Evolutionary conservation across 768 basidiomycete genomes (phyloP).

Genomic region (Amanita muscaria): DNA sequence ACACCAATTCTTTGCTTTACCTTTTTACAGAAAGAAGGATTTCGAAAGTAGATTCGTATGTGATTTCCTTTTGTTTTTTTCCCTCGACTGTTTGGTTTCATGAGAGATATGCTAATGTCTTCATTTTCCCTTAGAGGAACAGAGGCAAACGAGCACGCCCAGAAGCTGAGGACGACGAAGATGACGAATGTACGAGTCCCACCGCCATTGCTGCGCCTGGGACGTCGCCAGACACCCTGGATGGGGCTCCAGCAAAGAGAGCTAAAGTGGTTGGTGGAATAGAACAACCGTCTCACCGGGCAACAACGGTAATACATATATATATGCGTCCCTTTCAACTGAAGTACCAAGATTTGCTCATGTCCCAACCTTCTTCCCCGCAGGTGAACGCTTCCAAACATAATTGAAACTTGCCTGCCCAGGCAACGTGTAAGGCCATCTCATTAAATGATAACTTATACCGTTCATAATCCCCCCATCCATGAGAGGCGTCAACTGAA

Average conservation of each 20-base stretch:
- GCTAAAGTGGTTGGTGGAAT: background rate
- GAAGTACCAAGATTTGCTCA: too few relatives aligned
- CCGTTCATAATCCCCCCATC: background rate
- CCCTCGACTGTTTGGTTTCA: too few relatives aligned
- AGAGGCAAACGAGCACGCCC: constrained; percentile 48
- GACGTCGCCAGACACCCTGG: too few relatives aligned
- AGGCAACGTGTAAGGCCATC: constrained; percentile 23
- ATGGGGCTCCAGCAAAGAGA: constrained; percentile 4
- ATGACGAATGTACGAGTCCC: constrained; percentile 14
- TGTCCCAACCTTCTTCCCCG: background rate
- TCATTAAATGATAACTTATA: constrained; percentile 15
- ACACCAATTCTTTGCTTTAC: constrained; percentile 4
- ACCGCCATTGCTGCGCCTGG: too few relatives aligned
- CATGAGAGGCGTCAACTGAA: background rate
- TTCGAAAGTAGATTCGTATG: constrained; percentile 58
- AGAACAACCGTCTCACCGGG: too few relatives aligned
- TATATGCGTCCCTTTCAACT: too few relatives aligned
- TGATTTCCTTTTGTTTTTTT: constrained; percentile 11
- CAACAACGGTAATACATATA: background rate
- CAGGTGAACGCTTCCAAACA: background rate
- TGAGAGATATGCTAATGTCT: too few relatives aligned
- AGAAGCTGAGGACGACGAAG: constrained; percentile 22
- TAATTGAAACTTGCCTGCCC: constrained; percentile 20
- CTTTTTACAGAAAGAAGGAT: constrained; percentile 42
- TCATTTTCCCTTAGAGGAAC: constrained; percentile 41